phyloP scores from a whole-genome alignment of 768 basidiomycete genomes.

The Auricularia cornea region DNA sequence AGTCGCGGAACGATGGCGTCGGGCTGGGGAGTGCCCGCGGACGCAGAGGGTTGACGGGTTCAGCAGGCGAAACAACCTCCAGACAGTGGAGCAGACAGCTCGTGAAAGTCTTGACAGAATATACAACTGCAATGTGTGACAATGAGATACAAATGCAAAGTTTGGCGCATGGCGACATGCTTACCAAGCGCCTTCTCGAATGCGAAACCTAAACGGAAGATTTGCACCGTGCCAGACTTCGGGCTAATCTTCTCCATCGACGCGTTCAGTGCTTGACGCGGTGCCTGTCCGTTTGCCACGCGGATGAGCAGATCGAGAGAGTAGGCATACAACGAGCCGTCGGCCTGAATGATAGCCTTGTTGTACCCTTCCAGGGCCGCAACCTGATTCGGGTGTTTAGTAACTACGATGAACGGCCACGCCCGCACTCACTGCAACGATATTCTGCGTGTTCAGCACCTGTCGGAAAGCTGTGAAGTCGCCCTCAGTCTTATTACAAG shows the following conservation, averaged over 20 bases:
- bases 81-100: neutral
- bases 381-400: slow-evolving; percentile 42
- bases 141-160: too few relatives aligned
- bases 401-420: slow-evolving; percentile 6
- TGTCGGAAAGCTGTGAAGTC: slow-evolving; percentile 43
- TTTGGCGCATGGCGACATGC: slow-evolving; percentile 12
- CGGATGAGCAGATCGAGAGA: slow-evolving; percentile 63
- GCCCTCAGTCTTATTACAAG: slow-evolving; percentile 1
- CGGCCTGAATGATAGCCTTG: slow-evolving; percentile 59
- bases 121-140: slow-evolving; percentile 3
- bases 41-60: slow-evolving; percentile 39
- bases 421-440: neutral
- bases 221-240: slow-evolving; percentile 45
- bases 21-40: slow-evolving; percentile 23
- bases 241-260: slow-evolving; percentile 56
- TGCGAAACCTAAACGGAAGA: slow-evolving; percentile 50
- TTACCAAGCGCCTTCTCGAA: slow-evolving; percentile 50
- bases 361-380: slow-evolving; percentile 52
- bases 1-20: slow-evolving; percentile 45
- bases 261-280: slow-evolving; percentile 39
- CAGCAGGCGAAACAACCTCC: slow-evolving; percentile 62
- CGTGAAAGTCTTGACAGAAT: neutral
- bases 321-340: slow-evolving; percentile 51
- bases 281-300: slow-evolving; percentile 42
- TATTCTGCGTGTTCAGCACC: slow-evolving; percentile 30